Percentiles rank a stretch among this genome's conserved stretches.
phyloP scores from a whole-genome alignment of 2,329 filamentous ascomycete species.

The Hypocrella siamensis region DNA sequence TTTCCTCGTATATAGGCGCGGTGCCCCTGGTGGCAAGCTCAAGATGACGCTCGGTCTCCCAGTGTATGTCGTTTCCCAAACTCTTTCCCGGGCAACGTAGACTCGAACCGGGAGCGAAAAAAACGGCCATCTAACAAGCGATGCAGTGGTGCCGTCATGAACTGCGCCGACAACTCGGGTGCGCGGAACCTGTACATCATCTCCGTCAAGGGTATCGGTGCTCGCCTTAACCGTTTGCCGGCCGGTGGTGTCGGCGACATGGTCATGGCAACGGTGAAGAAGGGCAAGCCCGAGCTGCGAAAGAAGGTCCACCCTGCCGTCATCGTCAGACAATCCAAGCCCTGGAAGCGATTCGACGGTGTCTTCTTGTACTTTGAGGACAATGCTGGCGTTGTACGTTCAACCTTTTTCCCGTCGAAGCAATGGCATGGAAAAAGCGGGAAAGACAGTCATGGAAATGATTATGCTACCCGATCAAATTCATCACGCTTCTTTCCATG shows the following conservation, averaged over 20 bases:
- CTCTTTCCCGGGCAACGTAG: too few species aligned
- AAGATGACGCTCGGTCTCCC: constrained; percentile 99
- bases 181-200: constrained; percentile 99
- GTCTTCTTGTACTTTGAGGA: constrained; percentile 99
- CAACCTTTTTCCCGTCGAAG: background rate
- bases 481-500: background rate
- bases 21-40: constrained; percentile 98
- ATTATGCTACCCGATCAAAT: background rate
- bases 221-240: constrained; percentile 91
- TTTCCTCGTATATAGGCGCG: constrained; percentile 37
- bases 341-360: constrained; percentile 96
- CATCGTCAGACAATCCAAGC: constrained; percentile 97
- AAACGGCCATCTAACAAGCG: constrained; percentile 6
- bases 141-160: constrained; percentile 91
- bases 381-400: constrained; percentile 93
- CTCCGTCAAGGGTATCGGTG: constrained; percentile 96
- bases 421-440: background rate
- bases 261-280: constrained; percentile 99
- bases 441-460: background rate
- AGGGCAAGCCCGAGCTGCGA: constrained; percentile 99
- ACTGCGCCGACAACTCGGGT: constrained; percentile 99
- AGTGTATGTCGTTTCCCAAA: constrained; percentile 54
- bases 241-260: constrained; percentile 98
- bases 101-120: constrained; percentile 2
- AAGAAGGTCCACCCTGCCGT: constrained; percentile 99